Base-by-base conservation (phyloP, 139 green algal genomes). In the Axilococcus clingmanii region DNA sequence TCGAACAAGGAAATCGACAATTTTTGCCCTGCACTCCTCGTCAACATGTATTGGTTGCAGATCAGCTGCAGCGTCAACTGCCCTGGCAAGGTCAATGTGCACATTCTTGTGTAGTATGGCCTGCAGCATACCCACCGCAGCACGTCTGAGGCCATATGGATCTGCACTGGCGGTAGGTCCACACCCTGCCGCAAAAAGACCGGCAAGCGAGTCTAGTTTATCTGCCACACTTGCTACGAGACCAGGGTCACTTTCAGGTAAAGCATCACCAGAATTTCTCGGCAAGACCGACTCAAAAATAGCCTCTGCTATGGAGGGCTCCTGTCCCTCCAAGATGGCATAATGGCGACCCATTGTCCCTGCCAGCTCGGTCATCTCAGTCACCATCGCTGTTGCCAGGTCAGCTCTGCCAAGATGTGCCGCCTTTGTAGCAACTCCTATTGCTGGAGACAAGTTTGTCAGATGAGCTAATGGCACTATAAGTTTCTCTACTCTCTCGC, bases 331-430 rank as follows among this genome's bases (percentile, higher is more conserved):
- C 27, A 66, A 69, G 19, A 70, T 32, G 0, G 84, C 81, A 42
- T 94, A 94, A 63, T 95, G 83, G 32, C 68, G 52, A 7, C 92
- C 92, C 87, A 99, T 97, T 23, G 72, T 78, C 40, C 93, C 93
- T 19, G 92, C 93, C 29, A 99, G 77, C 5, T 78, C 78, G 2
- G 92, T 97, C 79, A 99, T 96, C 63, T 99, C 93, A 25, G 71
- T 95, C 8, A 98, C 93, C 19, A 89, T 83, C 7, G 61, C 58
- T 1, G 87, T 95, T 0, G 85, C 89, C 24, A 97, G 78, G 67
- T 98, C 93, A 12, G 84, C 83, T 38, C 81, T 83, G 24, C 71
- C 73, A n/a, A 97, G 72, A 8, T 55, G 40, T 5, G 83, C 81
- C 14, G 90, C 90, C 32, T 70, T 36, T 16, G 17, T 25, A 3